phyloP scores from a whole-genome alignment of 768 basidiomycete species.

The Xerocomellus amylosporus region DNA sequence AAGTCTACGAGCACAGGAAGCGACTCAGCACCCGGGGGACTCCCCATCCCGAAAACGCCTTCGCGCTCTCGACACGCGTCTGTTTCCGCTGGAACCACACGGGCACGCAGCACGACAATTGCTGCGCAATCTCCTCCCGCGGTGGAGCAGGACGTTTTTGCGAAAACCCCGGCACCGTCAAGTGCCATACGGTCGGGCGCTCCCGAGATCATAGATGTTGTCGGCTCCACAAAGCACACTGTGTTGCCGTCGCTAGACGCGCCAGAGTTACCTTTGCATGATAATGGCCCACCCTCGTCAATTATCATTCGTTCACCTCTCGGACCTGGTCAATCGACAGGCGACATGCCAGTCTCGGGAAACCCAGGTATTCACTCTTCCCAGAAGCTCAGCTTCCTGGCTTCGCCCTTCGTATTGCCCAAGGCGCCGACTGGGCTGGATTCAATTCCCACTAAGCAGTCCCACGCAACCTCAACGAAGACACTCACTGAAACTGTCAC shows the following conservation, averaged over 20 bases:
- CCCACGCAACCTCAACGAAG: background rate
- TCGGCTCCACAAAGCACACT: conserved; percentile 1
- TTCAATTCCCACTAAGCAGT: background rate
- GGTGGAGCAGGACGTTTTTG: conserved; percentile 1
- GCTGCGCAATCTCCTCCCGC: conserved; percentile 5
- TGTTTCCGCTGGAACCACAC: conserved; percentile 14
- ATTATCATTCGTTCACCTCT: conserved; percentile 23
- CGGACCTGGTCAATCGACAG: conserved; percentile 1
- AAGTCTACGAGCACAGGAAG: conserved; percentile 6
- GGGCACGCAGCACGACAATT: conserved; percentile 15
- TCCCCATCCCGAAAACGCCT: conserved; percentile 17
- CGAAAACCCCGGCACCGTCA: background rate
- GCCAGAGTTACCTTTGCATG: conserved; percentile 10
- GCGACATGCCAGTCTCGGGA: background rate
- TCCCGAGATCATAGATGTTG: background rate
- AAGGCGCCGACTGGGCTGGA: conserved; percentile 1
- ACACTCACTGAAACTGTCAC: background rate
- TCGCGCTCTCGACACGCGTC: conserved; percentile 21
- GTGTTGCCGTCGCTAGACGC: conserved; percentile 12
- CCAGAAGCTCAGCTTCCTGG: conserved; percentile 9
- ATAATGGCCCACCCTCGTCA: conserved; percentile 19
- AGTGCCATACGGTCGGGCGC: background rate
- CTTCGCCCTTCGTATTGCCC: conserved; percentile 15
- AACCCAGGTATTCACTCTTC: background rate
- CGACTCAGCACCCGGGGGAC: conserved; percentile 3